A percentile compares a stretch with the other conserved stretches of the same genome.
phyloP scores from a whole-genome alignment of 2,329 filamentous ascomycete species.

The Falciphora oryzae region DNA sequence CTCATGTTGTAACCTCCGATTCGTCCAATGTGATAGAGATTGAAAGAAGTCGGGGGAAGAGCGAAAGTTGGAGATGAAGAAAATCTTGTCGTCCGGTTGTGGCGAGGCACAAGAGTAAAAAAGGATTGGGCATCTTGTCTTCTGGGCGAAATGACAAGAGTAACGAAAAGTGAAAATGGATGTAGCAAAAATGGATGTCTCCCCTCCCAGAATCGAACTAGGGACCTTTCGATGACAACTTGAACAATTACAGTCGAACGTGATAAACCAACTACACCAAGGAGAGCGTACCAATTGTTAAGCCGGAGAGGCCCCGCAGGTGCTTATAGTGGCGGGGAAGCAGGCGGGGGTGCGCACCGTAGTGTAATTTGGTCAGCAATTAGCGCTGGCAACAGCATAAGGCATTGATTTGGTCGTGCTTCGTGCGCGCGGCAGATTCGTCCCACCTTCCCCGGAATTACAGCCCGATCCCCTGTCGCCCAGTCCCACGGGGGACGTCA shows the following conservation, averaged over 20 bases:
- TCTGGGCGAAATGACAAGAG: background rate
- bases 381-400: no score
- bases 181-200: background rate
- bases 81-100: background rate
- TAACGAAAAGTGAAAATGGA: background rate
- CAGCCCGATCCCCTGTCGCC: background rate
- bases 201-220: conserved; percentile 7
- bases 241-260: conserved; percentile 5
- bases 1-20: no score
- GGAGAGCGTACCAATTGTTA: background rate
- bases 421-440: background rate
- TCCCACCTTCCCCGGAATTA: background rate
- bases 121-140: background rate
- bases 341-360: no score
- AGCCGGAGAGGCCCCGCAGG: background rate
- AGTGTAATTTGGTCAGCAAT: no score
- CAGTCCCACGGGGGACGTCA: background rate
- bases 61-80: background rate
- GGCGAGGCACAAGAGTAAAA: background rate
- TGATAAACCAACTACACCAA: conserved; percentile 9
- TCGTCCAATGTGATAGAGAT: background rate
- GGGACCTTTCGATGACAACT: conserved; percentile 6
- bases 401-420: no score
- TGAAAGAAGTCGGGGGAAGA: background rate
- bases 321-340: no score